Evolutionary conservation across 805 yeast species (phyloP).

Genomic region (Isabelozyma rhagii): DNA sequence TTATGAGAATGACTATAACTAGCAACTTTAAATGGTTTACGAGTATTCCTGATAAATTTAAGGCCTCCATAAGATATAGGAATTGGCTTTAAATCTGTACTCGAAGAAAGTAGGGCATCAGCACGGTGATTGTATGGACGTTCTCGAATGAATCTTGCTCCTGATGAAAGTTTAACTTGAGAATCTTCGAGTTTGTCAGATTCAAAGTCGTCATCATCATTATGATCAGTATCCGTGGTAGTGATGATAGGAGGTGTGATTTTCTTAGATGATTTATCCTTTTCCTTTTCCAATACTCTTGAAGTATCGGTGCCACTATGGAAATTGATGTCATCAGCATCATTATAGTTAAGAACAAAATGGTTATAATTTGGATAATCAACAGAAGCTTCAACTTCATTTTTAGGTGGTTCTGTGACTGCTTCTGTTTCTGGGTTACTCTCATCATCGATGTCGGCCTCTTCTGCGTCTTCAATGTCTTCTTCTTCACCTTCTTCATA

Average conservation of each 20-base stretch:
- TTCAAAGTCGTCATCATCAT: neutral
- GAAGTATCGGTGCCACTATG: neutral
- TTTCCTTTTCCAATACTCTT: neutral
- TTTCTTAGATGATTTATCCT: neutral
- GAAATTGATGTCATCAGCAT: neutral
- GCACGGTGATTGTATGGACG: constrained; percentile 40
- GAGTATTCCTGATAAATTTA: constrained; percentile 36
- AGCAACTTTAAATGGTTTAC: constrained; percentile 66
- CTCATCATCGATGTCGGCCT: constrained; percentile 3
- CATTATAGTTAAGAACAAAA: neutral
- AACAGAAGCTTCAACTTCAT: constrained; percentile 10
- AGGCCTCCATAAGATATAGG: constrained; percentile 28
- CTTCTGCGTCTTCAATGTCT: constrained; percentile 14
- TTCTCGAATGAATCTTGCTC: neutral
- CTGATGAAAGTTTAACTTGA: neutral
- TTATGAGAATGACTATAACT: constrained; percentile 42
- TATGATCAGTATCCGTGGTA: constrained; percentile 2
- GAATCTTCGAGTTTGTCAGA: neutral
- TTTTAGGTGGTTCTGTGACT: neutral
- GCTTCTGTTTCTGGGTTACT: constrained; percentile 7
- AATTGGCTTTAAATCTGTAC: constrained; percentile 36
- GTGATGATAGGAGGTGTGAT: neutral
- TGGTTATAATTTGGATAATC: neutral
- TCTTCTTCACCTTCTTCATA: constrained; percentile 28
- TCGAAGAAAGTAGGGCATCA: constrained; percentile 39